phyloP scores from a whole-genome alignment of 352 stramenopile species.

The Plasmopara viticola region DNA sequence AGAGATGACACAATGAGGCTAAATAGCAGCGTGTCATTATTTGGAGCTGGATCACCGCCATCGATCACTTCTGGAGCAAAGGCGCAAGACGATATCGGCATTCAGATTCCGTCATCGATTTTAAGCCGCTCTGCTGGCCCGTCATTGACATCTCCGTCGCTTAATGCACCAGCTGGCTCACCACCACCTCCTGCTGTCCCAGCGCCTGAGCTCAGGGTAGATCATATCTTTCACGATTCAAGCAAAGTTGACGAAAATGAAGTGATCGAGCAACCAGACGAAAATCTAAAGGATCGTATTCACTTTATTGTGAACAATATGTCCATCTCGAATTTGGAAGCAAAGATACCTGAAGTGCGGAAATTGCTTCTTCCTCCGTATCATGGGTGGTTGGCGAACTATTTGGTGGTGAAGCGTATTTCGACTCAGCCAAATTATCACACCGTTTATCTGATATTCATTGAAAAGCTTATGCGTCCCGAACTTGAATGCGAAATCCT shows the following conservation, averaged over 20 bases:
- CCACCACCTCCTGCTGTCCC: slow-evolving; percentile 36
- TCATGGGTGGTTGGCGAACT: slow-evolving; percentile 98
- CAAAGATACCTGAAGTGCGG: slow-evolving; percentile 94
- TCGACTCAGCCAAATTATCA: slow-evolving; percentile 99
- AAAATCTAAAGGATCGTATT: slow-evolving; percentile 92
- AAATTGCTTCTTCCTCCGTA: slow-evolving; percentile 91
- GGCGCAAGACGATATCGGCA: slow-evolving; percentile 27
- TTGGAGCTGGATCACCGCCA: slow-evolving; percentile 18
- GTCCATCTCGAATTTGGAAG: slow-evolving; percentile 95
- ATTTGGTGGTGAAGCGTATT: slow-evolving; percentile 98
- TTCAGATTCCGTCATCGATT: slow-evolving; percentile 38
- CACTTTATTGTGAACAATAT: slow-evolving; percentile 99
- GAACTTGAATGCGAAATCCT: slow-evolving; percentile 94
- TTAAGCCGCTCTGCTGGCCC: slow-evolving; percentile 43
- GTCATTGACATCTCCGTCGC: slow-evolving; percentile 35
- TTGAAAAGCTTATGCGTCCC: slow-evolving; percentile 93
- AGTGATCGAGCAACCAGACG: slow-evolving; percentile 62
- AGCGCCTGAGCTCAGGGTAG: slow-evolving; percentile 56
- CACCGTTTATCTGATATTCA: slow-evolving; percentile 95
- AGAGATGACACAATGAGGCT: slow-evolving; percentile 21
- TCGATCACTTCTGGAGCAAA: slow-evolving; percentile 11
- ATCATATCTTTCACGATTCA: slow-evolving; percentile 81
- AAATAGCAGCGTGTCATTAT: slow-evolving; percentile 15
- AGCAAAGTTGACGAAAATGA: slow-evolving; percentile 58
- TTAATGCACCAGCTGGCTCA: slow-evolving; percentile 34